These are phyloP conservation scores for Tylopilus plumbeoviolaceoides DNA, from an alignment of 768 basidiomycete genomes.

Conservation along the genomic window DNA sequence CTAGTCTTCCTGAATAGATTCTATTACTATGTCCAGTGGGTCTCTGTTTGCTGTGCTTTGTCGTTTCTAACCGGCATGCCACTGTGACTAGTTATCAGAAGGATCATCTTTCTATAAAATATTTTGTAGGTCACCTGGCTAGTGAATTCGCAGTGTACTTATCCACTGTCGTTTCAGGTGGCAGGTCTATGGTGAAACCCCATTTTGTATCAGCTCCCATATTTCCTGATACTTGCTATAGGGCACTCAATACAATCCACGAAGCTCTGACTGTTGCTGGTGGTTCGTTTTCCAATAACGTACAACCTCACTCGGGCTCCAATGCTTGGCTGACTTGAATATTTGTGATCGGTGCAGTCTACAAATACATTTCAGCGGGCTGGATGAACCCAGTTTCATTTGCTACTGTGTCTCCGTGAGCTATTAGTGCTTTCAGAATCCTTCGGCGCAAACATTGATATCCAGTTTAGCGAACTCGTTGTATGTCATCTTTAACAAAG, in stretches of 20 bases:
- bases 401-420: background rate
- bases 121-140: slow-evolving; percentile 4
- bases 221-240: background rate
- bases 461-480: background rate
- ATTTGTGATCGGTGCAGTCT: background rate
- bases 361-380: slow-evolving; percentile 6
- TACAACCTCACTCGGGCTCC: no score
- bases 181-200: background rate
- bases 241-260: slow-evolving; percentile 4
- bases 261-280: slow-evolving; percentile 4
- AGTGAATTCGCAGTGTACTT: background rate
- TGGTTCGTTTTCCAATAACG: background rate
- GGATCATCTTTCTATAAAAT: slow-evolving; percentile 2
- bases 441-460: background rate
- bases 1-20: background rate
- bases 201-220: background rate
- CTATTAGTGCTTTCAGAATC: background rate
- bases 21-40: background rate
- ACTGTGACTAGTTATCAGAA: slow-evolving; percentile 2
- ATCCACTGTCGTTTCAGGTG: slow-evolving; percentile 1
- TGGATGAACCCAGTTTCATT: background rate
- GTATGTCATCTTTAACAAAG: background rate
- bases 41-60: background rate
- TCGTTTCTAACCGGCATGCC: background rate
- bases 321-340: background rate